phyloP scores from a whole-genome alignment of 352 stramenopile genomes.

The Phytophthora sp. region DNA sequence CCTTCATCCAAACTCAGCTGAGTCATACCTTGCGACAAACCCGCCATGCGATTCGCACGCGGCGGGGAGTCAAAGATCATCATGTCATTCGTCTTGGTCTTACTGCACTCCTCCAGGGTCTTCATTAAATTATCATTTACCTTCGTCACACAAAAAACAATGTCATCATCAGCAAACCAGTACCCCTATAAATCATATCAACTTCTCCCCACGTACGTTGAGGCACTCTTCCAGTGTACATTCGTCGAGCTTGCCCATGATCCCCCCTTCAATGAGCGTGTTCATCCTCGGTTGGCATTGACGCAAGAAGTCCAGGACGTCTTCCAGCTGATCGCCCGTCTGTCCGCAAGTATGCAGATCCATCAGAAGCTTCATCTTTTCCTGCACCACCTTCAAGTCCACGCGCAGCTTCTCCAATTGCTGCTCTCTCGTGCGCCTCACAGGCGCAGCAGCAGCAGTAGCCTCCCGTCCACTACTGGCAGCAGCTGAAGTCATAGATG shows the following conservation, averaged over 20 bases:
- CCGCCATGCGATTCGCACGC: constrained; percentile 30
- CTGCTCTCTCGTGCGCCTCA: constrained; percentile 50
- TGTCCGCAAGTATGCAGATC: constrained; percentile 44
- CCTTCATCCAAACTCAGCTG: constrained; percentile 43
- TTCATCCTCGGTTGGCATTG: constrained; percentile 90
- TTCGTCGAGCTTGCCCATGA: constrained; percentile 88
- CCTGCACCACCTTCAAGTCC: constrained; percentile 70
- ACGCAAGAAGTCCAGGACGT: constrained; percentile 80
- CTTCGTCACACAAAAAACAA: constrained; percentile 17
- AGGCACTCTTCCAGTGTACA: constrained; percentile 80
- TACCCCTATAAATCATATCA: not conserved
- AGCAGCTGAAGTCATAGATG: constrained; percentile 24
- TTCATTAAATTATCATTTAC: constrained; percentile 88
- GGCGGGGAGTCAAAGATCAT: constrained; percentile 72
- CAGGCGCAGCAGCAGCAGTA: constrained; percentile 4
- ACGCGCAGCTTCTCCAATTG: constrained; percentile 75
- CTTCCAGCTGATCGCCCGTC: constrained; percentile 57
- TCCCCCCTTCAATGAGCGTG: constrained; percentile 84
- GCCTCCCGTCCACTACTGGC: constrained; percentile 8
- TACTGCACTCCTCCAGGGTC: constrained; percentile 63
- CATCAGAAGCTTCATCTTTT: constrained; percentile 70
- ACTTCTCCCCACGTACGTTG: constrained; percentile 49
- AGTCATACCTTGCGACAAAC: constrained; percentile 30
- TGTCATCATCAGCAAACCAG: not conserved
- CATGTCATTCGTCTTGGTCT: constrained; percentile 41